A percentile compares a stretch with the other conserved stretches of the same genome.
These are phyloP conservation scores for Rhododendron mucronatum DNA, from an alignment of 148 eudicot genomes.

Conservation along the genomic window DNA sequence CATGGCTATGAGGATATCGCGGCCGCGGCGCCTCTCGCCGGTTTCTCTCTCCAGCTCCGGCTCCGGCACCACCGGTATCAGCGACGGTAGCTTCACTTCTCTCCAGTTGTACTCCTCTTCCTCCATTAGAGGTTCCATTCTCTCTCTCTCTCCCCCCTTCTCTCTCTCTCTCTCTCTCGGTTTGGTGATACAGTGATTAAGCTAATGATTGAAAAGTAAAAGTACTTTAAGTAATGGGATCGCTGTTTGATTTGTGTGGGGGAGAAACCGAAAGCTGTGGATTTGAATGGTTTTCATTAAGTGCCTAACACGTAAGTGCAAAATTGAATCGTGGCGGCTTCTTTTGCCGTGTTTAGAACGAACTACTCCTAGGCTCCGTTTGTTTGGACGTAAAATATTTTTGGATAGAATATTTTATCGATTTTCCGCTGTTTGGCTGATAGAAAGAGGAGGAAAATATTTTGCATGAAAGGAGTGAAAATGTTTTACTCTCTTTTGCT, in stretches of 20 bases:
- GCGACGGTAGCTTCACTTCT: conserved; percentile 53
- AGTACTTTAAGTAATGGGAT: too few relatives aligned
- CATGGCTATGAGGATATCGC: conserved; percentile 60
- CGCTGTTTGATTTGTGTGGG: too few relatives aligned
- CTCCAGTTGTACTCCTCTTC: conserved; percentile 53
- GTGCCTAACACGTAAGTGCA: background rate
- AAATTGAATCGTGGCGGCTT: background rate
- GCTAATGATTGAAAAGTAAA: background rate
- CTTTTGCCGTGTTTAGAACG: background rate
- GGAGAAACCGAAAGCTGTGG: too few relatives aligned
- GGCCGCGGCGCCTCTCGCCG: conserved; percentile 63
- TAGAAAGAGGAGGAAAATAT: too few relatives aligned
- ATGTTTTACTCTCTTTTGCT: too few relatives aligned
- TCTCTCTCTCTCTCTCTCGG: background rate
- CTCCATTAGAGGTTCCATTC: conserved; percentile 32
- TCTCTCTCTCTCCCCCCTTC: background rate
- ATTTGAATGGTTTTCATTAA: background rate
- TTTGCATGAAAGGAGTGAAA: too few relatives aligned
- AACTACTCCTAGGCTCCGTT: too few relatives aligned
- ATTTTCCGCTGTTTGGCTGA: too few relatives aligned
- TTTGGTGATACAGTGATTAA: background rate
- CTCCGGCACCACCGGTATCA: conserved; percentile 35
- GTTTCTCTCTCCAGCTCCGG: conserved; percentile 68
- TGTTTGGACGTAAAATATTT: too few relatives aligned
- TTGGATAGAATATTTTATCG: too few relatives aligned